Percentiles rank a stretch among this genome's conserved stretches.
phyloP scores from a whole-genome alignment of 192 early-diverging fungal genomes.

The Powellomyces hirtus region DNA sequence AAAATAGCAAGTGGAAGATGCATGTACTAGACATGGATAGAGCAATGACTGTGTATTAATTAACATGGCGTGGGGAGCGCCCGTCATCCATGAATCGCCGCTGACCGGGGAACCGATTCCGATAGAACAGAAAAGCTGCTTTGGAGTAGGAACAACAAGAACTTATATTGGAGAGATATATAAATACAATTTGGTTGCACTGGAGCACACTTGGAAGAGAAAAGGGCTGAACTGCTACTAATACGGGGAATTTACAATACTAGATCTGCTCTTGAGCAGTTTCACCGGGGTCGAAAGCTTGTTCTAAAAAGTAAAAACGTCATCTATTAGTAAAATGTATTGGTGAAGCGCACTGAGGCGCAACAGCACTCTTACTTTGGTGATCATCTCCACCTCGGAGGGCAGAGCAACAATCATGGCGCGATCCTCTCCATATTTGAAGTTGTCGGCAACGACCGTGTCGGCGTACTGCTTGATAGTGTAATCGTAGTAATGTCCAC shows the following conservation, averaged over 20 bases:
- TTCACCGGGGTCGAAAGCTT: conserved; percentile 61
- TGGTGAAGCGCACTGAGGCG: background rate
- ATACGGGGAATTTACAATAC: conserved; percentile 56
- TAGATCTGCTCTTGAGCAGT: conserved; percentile 50
- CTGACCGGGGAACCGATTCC: too few species aligned
- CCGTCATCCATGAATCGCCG: too few species aligned
- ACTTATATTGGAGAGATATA: too few species aligned
- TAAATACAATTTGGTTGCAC: too few species aligned
- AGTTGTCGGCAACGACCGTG: conserved; percentile 86
- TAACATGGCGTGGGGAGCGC: too few species aligned
- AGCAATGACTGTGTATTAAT: too few species aligned
- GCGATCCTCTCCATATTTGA: conserved; percentile 76
- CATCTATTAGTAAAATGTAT: background rate
- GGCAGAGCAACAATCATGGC: conserved; percentile 86
- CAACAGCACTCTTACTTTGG: conserved; percentile 12
- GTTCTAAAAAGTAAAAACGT: conserved; percentile 28
- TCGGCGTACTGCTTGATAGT: conserved; percentile 84
- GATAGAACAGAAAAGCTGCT: too few species aligned
- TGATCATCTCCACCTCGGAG: conserved; percentile 68
- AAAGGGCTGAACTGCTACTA: conserved; percentile 10
- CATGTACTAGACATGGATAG: too few species aligned
- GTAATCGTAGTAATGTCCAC: conserved; percentile 77
- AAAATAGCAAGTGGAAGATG: too few species aligned
- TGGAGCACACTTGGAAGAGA: background rate
- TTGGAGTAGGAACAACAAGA: too few species aligned